Evolutionary conservation across 371 early-diverging fungal species (phyloP).

Genomic region (Apophysomyces sp.): DNA sequence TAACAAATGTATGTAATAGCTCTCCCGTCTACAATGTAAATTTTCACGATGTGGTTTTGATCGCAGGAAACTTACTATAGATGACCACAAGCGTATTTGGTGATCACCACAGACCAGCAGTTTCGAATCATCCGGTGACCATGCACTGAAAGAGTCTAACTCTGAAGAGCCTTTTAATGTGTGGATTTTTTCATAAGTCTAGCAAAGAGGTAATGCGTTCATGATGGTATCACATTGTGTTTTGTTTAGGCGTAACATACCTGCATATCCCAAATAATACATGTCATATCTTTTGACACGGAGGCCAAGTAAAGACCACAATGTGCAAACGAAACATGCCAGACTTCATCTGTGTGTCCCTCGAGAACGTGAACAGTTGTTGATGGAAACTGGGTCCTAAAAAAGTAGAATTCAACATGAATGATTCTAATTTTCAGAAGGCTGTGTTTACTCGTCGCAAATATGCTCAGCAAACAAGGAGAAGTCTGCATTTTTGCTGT

Average conservation of each 20-base stretch:
- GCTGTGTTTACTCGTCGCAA: conserved; percentile 70
- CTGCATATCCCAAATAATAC: conserved; percentile 85
- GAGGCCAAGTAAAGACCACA: conserved; percentile 87
- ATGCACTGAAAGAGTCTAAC: conserved; percentile 78
- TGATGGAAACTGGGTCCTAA: conserved; percentile 32
- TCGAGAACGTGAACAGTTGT: conserved; percentile 61
- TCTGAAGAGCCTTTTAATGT: conserved; percentile 51
- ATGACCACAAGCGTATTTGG: conserved; percentile 81
- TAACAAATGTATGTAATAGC: conserved; percentile 45
- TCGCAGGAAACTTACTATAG: conserved; percentile 46
- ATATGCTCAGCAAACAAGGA: conserved; percentile 75
- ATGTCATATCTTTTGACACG: conserved; percentile 83
- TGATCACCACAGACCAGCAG: conserved; percentile 84
- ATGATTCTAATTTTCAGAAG: not conserved
- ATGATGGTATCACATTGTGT: not conserved
- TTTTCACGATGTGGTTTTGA: not conserved
- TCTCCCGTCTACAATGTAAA: conserved; percentile 49
- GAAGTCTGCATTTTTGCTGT: conserved; percentile 54
- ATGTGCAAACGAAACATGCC: conserved; percentile 91
- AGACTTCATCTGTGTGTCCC: conserved; percentile 92
- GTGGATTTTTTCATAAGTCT: conserved; percentile 46
- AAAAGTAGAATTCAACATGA: not conserved
- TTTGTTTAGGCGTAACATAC: conserved; percentile 30
- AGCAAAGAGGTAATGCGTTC: conserved; percentile 10
- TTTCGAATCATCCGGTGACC: conserved; percentile 84